Evolutionary conservation across 78 protist genomes (phyloP).

Genomic region (Capsaspora owczarzaki): DNA sequence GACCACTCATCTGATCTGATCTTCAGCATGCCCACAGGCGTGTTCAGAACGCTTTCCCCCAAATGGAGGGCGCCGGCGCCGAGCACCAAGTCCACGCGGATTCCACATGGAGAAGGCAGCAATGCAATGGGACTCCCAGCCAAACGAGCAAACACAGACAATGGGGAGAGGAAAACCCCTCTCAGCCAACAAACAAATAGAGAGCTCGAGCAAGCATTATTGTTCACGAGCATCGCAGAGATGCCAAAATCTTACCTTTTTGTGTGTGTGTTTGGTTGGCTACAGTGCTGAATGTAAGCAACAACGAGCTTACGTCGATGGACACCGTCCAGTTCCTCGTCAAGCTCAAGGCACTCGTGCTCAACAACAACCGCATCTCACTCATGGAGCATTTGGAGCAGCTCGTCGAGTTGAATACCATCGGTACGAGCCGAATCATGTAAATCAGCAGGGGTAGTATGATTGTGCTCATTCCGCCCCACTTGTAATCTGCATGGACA

Average conservation of each 20-base stretch:
- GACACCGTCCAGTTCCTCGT: not conserved
- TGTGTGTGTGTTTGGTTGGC: not conserved
- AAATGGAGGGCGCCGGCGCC: not conserved
- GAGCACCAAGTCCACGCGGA: not conserved
- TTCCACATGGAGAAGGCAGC: not conserved
- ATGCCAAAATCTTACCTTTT: not conserved
- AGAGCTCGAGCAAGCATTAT: not conserved
- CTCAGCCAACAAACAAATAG: too few relatives aligned
- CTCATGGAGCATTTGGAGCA: not conserved
- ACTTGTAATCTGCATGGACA: too few relatives aligned
- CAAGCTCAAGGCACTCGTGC: conserved; percentile 11
- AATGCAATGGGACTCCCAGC: not conserved
- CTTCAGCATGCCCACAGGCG: too few relatives aligned
- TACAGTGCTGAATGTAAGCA: not conserved
- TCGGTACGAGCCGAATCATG: not conserved
- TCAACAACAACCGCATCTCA: conserved; percentile 16
- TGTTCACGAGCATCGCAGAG: not conserved
- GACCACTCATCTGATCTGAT: not conserved
- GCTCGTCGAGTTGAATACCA: not conserved
- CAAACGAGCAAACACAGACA: not conserved
- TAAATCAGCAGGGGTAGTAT: too few relatives aligned
- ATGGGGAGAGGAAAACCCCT: not conserved
- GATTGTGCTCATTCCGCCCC: too few relatives aligned
- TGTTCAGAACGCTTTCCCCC: not conserved
- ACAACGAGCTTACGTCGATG: not conserved